Percentiles rank a stretch among this genome's conserved stretches.
Evolutionary conservation across 2,329 filamentous ascomycete species (phyloP).

Genomic region (Fusarium odoratissimum): DNA sequence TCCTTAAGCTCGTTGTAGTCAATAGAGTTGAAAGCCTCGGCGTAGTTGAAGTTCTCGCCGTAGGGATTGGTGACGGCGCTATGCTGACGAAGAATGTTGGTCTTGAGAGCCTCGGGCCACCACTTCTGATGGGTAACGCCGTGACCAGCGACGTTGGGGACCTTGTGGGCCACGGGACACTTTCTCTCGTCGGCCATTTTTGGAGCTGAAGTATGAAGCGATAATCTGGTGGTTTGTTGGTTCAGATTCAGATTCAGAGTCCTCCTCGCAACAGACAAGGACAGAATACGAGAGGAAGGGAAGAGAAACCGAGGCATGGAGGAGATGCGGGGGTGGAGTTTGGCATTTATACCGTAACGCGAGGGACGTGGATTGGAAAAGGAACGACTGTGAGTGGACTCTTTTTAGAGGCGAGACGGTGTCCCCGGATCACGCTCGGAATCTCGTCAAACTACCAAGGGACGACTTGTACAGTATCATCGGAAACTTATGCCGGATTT

Average conservation of each 20-base stretch:
- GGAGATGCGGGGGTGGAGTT: slow-evolving; percentile 36
- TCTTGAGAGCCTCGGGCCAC: slow-evolving; percentile 37
- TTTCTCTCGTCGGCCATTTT: slow-evolving; percentile 33
- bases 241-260: slow-evolving; percentile 16
- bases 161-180: slow-evolving; percentile 28
- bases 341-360: slow-evolving; percentile 18
- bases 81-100: slow-evolving; percentile 35
- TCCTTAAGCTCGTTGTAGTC: slow-evolving; percentile 72
- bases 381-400: slow-evolving; percentile 13
- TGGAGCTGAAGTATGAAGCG: slow-evolving; percentile 1
- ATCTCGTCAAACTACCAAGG: slow-evolving; percentile 21
- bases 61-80: slow-evolving; percentile 26
- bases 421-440: slow-evolving; percentile 24
- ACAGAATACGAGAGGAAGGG: slow-evolving; percentile 16
- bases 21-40: slow-evolving; percentile 29
- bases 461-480: neutral
- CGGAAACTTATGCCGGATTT: slow-evolving; percentile 33
- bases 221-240: neutral
- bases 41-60: slow-evolving; percentile 31
- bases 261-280: slow-evolving; percentile 24
- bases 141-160: slow-evolving; percentile 31
- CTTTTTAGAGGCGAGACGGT: slow-evolving; percentile 10
- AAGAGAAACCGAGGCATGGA: slow-evolving; percentile 31
- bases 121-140: slow-evolving; percentile 29
- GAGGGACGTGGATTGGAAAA: slow-evolving; percentile 30